Evolutionary conservation across 768 basidiomycete species (phyloP), one percentile per base, ranked within the genome.

Genomic region (Leccinum obscurum): DNA sequence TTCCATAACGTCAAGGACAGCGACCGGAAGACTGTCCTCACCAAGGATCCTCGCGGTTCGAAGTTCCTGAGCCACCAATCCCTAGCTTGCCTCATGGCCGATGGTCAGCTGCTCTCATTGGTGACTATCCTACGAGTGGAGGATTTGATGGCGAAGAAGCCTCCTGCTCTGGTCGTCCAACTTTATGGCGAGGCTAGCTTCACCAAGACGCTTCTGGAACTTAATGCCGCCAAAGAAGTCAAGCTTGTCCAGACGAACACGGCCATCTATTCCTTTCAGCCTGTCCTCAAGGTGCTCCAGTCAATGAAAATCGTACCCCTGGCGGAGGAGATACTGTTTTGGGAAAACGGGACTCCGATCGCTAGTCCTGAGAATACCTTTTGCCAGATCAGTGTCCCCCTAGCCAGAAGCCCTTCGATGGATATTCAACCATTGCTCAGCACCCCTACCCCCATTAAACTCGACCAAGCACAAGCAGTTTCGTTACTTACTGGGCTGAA

Each of bases 231-330:
- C 9, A 63, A 72, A 14, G 56, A 72, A 6, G 64, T 84, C 30
- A 75, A 76, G 26, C 77, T 88, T 28, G 62, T 89, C 24, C 83
- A 83, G 58, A 83, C 87, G 26, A 81, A 88, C 64, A 83, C 83
- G 0, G 84, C 85, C 0, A 69, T 87, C 6, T 89, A 87, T 65
- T 75, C 87, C 0, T 89, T 82, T 58, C 82, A 86, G 64, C 86
- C 86, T 2, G 77, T 89, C 26, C 76, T 90, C n/a, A 79, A 71
- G 49, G 82, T 79, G 1, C 74, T 90, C 26, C 81, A 89, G 68
- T 65, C 75, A 17, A 79, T 76, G 58, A 76, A 64, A 6, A 59
- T 58, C 0, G 66, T 88, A 5, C 81, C 85, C 0, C 73, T 89
- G 3, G 70, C 77, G 0, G 66, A 73, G 3, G 86, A 87, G 59